phyloP scores from a whole-genome alignment of 169 alveolate genomes.

The Cryptosporidium sp. region DNA sequence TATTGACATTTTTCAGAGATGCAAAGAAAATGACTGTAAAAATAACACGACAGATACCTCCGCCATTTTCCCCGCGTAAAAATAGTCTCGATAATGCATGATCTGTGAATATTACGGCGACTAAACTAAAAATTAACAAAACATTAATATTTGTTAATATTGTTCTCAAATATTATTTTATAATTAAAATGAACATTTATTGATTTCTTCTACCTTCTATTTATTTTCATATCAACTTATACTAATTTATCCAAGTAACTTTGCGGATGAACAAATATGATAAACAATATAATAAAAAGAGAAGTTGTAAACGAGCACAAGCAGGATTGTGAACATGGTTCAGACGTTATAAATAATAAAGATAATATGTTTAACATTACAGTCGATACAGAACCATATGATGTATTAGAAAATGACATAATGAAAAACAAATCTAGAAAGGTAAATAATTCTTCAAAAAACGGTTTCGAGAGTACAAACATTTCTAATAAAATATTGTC shows the following conservation, averaged over 20 bases:
- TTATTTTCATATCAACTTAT: neutral
- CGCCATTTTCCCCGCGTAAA: slow-evolving; percentile 69
- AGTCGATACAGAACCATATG: neutral
- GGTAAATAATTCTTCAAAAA: neutral
- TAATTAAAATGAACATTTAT: neutral
- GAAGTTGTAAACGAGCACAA: neutral
- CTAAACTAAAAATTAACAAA: neutral
- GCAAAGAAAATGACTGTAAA: neutral
- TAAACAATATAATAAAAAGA: neutral
- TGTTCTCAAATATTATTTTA: neutral
- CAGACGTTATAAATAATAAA: neutral
- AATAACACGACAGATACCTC: slow-evolving; percentile 54
- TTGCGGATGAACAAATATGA: neutral
- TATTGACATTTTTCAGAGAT: neutral
- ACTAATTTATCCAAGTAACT: neutral
- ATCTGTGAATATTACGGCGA: slow-evolving; percentile 29
- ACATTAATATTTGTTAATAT: neutral
- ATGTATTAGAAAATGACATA: slow-evolving; percentile 9
- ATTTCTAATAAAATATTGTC: slow-evolving; percentile 27
- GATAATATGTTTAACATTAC: neutral
- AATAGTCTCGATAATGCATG: slow-evolving; percentile 75
- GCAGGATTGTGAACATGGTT: neutral
- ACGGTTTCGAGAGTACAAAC: neutral
- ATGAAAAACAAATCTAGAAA: slow-evolving; percentile 50
- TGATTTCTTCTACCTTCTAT: neutral